Conservation (phyloP, 495 filamentous ascomycete species). For the Daldinia vernicosa region DNA sequence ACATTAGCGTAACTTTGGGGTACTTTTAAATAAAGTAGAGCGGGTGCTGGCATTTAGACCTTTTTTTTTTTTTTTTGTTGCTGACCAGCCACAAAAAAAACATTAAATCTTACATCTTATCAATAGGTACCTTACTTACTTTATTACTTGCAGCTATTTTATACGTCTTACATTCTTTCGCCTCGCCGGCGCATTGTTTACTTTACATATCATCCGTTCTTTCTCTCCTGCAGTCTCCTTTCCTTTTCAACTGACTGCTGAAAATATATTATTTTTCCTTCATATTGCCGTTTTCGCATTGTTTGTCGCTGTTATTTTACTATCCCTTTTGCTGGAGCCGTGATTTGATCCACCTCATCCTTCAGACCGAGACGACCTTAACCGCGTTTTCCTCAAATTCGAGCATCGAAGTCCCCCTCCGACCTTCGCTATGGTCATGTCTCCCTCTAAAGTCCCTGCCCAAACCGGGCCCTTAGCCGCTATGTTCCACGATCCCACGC, state of each 20-base stretch:
- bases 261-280: conserved; percentile 6
- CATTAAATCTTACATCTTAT: conserved; percentile 1
- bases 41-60: conserved; percentile 25
- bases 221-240: conserved; percentile 17
- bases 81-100: conserved; percentile 36
- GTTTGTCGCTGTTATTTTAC: not conserved
- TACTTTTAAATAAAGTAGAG: conserved; percentile 8
- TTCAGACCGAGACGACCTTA: conserved; percentile 1
- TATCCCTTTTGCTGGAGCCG: not conserved
- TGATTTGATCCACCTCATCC: not conserved
- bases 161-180: conserved; percentile 40
- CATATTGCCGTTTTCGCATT: not conserved
- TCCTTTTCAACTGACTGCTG: conserved; percentile 8
- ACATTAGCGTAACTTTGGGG: conserved; percentile 4
- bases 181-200: conserved; percentile 38
- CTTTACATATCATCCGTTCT: conserved; percentile 29
- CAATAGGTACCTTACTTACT: not conserved
- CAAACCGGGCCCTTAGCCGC: conserved; percentile 18
- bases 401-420: not conserved
- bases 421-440: conserved; percentile 24
- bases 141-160: conserved; percentile 9
- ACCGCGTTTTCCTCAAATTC: not conserved
- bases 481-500: conserved; percentile 31
- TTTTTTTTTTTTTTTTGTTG: conserved; percentile 18
- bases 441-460: conserved; percentile 28